Conservation (phyloP, 257 asterid species). For the Rubia yunnanensis region DNA sequence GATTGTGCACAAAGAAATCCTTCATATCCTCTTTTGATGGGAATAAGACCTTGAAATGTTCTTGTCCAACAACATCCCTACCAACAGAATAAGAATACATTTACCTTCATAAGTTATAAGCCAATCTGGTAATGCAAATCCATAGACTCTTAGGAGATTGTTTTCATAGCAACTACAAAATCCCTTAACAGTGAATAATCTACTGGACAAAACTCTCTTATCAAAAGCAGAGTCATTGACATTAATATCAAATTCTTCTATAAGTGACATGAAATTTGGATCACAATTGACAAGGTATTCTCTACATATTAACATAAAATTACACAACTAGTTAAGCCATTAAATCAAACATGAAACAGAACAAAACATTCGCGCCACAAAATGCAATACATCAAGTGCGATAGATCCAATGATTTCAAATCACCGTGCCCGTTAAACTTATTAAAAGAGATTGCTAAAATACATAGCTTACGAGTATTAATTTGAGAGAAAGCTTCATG, state of each 20-base stretch:
- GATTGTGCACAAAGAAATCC: conserved; percentile 87
- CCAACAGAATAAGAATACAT: conserved; percentile 10
- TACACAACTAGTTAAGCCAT: background rate
- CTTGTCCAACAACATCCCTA: conserved; percentile 98
- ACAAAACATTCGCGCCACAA: background rate
- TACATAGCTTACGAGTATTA: conserved; percentile 7
- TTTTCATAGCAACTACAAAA: background rate
- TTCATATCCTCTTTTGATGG: conserved; percentile 81
- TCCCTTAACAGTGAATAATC: background rate
- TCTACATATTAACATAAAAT: background rate
- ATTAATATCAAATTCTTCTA: background rate
- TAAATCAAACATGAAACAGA: background rate
- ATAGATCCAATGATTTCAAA: conserved; percentile 7
- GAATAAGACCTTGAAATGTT: conserved; percentile 83
- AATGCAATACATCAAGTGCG: background rate
- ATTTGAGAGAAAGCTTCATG: no score
- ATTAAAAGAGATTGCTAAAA: background rate
- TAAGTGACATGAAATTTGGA: background rate
- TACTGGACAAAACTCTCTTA: background rate
- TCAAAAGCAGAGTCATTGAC: background rate
- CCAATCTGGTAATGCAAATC: background rate
- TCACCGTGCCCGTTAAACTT: background rate
- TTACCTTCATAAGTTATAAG: background rate
- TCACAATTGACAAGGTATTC: background rate
- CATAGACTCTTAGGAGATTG: no score